phyloP scores from a whole-genome alignment of 1,284 basidiomycete genomes.

The Inonotus hispidus region DNA sequence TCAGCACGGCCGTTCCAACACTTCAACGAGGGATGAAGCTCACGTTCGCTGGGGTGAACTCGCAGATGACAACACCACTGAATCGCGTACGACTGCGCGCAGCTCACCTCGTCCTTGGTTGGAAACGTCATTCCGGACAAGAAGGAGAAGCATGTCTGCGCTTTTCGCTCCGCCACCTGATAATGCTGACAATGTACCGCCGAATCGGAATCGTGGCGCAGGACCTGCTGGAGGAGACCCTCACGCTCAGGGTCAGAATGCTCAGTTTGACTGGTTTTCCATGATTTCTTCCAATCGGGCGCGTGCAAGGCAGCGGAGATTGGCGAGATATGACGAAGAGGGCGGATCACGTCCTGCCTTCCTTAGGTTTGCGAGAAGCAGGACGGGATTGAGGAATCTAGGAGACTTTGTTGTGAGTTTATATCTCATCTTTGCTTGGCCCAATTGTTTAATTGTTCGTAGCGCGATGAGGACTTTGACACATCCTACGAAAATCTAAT shows the following conservation, averaged over 20 bases:
- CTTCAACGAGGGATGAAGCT: background rate
- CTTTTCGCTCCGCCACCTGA: conserved; percentile 16
- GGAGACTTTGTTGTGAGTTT: conserved; percentile 59
- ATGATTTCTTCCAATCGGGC: conserved; percentile 4
- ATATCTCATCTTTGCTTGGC: background rate
- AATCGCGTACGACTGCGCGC: background rate
- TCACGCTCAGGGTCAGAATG: background rate
- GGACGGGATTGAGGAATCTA: conserved; percentile 27
- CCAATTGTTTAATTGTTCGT: conserved; percentile 9
- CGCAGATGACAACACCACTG: conserved; percentile 7
- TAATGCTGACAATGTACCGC: conserved; percentile 16
- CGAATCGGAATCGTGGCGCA: conserved; percentile 8
- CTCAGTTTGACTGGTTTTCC: conserved; percentile 4
- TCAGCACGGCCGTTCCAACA: background rate
- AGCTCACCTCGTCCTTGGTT: background rate
- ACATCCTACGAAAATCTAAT: conserved; percentile 63
- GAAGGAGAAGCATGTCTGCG: conserved; percentile 4
- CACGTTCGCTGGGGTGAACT: conserved; percentile 16
- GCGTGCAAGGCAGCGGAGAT: conserved; percentile 3
- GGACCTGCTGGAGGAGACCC: background rate
- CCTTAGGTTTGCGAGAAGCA: conserved; percentile 17
- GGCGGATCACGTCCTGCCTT: background rate
- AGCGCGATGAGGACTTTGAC: conserved; percentile 72
- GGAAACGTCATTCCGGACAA: background rate
- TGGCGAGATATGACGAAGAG: conserved; percentile 6